Evolutionary conservation across 2,329 filamentous ascomycete species (phyloP).

Genomic region (Clonostachys chloroleuca): DNA sequence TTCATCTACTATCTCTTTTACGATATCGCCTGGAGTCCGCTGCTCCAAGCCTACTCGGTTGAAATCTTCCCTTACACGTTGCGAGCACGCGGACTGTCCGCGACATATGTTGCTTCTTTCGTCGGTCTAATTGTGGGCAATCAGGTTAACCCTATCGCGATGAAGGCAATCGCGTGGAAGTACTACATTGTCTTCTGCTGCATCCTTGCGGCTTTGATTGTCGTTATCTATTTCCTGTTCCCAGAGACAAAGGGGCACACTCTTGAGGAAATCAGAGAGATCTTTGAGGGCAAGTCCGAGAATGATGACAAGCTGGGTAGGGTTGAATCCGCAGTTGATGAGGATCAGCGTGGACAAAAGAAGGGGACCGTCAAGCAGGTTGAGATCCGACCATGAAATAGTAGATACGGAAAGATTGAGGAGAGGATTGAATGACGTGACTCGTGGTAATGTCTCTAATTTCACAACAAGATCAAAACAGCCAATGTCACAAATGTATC

Average conservation of each 20-base stretch:
- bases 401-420: too few relatives aligned
- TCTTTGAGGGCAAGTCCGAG: too few relatives aligned
- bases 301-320: too few relatives aligned
- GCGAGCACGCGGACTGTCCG: slow-evolving; percentile 4
- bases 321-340: too few relatives aligned
- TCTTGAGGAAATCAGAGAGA: slow-evolving; percentile 41
- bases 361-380: too few relatives aligned
- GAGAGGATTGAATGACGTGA: too few relatives aligned
- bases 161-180: slow-evolving; percentile 32
- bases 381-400: too few relatives aligned
- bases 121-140: slow-evolving; percentile 23
- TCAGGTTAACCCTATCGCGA: slow-evolving; percentile 20
- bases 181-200: slow-evolving; percentile 6
- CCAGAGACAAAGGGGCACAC: slow-evolving; percentile 39
- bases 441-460: too few relatives aligned
- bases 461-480: too few relatives aligned
- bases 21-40: slow-evolving; percentile 2
- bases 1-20: slow-evolving; percentile 22
- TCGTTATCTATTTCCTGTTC: slow-evolving; percentile 32
- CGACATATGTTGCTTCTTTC: not conserved
- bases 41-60: slow-evolving; percentile 6
- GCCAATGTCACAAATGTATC: too few relatives aligned
- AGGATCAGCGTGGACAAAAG: too few relatives aligned
- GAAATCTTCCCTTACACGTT: slow-evolving; percentile 8
- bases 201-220: slow-evolving; percentile 1